phyloP scores from a whole-genome alignment of 208 protist species.

The Crithidia fasciculata region DNA sequence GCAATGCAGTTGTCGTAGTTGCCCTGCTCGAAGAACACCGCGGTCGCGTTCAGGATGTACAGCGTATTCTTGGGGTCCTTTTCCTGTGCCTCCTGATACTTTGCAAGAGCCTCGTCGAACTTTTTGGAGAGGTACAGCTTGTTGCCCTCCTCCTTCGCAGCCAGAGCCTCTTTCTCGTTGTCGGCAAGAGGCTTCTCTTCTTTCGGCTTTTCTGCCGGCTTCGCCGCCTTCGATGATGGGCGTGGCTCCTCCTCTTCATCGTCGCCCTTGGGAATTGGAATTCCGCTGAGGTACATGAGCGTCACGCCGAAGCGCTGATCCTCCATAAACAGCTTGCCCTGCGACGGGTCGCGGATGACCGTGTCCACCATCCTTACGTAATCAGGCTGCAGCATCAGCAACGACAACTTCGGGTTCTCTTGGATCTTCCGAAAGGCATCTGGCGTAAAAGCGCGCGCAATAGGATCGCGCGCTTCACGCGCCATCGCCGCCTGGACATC shows the following conservation, averaged over 20 bases:
- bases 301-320: slow-evolving; percentile 90
- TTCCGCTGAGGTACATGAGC: slow-evolving; percentile 81
- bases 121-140: slow-evolving; percentile 94
- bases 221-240: slow-evolving; percentile 33
- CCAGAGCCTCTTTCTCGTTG: slow-evolving; percentile 69
- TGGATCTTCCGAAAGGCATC: slow-evolving; percentile 87
- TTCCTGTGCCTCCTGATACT: slow-evolving; percentile 87
- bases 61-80: slow-evolving; percentile 90
- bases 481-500: slow-evolving; percentile 63
- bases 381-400: slow-evolving; percentile 90
- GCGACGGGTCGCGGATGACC: slow-evolving; percentile 79
- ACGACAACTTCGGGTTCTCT: slow-evolving; percentile 84
- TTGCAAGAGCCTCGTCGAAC: slow-evolving; percentile 93
- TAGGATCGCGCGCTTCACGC: slow-evolving; percentile 63
- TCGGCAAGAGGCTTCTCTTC: slow-evolving; percentile 51
- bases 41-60: slow-evolving; percentile 91
- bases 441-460: slow-evolving; percentile 83
- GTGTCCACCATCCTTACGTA: slow-evolving; percentile 92
- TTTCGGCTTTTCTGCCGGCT: slow-evolving; percentile 38
- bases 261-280: slow-evolving; percentile 65
- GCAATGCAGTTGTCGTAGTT: slow-evolving; percentile 94
- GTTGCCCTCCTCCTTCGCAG: slow-evolving; percentile 94
- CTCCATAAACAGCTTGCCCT: slow-evolving; percentile 68
- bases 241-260: slow-evolving; percentile 68
- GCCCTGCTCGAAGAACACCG: slow-evolving; percentile 94